Conservation (phyloP, 805 yeast genomes). For the Suhomyces sp. region DNA sequence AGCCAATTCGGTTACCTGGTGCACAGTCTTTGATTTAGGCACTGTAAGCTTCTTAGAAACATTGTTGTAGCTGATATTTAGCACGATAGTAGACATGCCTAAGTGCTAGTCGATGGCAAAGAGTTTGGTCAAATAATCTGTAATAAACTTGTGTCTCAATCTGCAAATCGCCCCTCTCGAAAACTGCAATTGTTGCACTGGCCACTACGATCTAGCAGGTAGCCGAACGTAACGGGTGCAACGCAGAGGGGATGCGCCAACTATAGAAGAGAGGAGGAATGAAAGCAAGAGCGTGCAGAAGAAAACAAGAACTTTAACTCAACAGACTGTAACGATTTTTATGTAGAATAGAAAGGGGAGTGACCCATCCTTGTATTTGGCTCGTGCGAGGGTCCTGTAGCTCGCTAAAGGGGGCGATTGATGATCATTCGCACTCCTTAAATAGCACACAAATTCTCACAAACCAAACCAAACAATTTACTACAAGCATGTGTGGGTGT, state of each 20-base stretch:
- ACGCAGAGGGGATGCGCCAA: neutral
- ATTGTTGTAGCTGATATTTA: slow-evolving; percentile 24
- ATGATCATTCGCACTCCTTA: slow-evolving; percentile 1
- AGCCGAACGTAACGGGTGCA: neutral
- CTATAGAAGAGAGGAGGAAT: neutral
- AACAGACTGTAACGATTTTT: too few species aligned
- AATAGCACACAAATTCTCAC: neutral
- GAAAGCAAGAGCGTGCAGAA: too few species aligned
- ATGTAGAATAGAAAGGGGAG: too few species aligned
- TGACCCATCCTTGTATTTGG: neutral
- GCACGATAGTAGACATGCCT: slow-evolving; percentile 14
- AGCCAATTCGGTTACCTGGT: slow-evolving; percentile 21
- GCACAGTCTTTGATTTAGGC: slow-evolving; percentile 23
- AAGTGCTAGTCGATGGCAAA: neutral
- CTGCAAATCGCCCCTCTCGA: neutral
- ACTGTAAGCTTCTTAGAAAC: slow-evolving; percentile 28
- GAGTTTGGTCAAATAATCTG: neutral
- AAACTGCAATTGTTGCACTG: neutral
- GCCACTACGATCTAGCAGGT: neutral
- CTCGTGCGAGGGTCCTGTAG: neutral
- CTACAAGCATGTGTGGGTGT: slow-evolving; percentile 25
- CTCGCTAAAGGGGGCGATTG: neutral
- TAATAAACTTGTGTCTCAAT: neutral
- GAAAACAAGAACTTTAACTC: too few species aligned
- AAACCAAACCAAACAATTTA: neutral